Evolutionary conservation across 768 basidiomycete species (phyloP), one percentile per base, ranked within the genome.

Genomic region (Tricholoma saponaceum): DNA sequence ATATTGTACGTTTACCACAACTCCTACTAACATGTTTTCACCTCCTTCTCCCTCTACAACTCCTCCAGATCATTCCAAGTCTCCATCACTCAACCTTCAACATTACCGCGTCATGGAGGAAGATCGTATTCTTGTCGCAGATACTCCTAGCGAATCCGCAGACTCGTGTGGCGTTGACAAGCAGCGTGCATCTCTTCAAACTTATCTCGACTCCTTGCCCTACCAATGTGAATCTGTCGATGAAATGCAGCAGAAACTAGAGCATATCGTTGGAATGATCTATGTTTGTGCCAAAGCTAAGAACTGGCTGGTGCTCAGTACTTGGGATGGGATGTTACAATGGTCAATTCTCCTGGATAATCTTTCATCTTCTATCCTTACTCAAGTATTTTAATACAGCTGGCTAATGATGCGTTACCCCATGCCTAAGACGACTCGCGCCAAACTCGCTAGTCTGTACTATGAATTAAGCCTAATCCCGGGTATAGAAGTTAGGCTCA

Each of bases 401-500:
- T 93, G 91, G 90, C 69, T 92, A 50, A 74, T 87, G 62, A 83
- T 92, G 84, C 84, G 84, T 39, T 93, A 92, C 69, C 91, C 90
- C 3, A 81, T 93, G 64, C 71, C 80, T 44, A 89, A 82, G 57
- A 64, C 83, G 30, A 84, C 83, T 47, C 87, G 91, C 16, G 84
- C 86, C 20, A 86, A 83, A 68, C 82, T 93, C 54, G 88, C 85
- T 13, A 79, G 78, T 35, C 72, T 93, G 50, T 92, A 92, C 71
- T 92, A 89, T 64, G 88, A 92, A 65, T 72, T 93, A n/a, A 84
- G 82, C 68, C 72, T 90, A 32, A 68, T 90, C 7, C 91, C 90
- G 46, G 90, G 90, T 51, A 74, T 92, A 53, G 90, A 93, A 54
- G 78, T 85, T 9, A 83, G 86, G 43, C 76, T 87, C 61, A 76